Conservation (phyloP, 345 rosid genomes). For the Citrus hindsii region DNA sequence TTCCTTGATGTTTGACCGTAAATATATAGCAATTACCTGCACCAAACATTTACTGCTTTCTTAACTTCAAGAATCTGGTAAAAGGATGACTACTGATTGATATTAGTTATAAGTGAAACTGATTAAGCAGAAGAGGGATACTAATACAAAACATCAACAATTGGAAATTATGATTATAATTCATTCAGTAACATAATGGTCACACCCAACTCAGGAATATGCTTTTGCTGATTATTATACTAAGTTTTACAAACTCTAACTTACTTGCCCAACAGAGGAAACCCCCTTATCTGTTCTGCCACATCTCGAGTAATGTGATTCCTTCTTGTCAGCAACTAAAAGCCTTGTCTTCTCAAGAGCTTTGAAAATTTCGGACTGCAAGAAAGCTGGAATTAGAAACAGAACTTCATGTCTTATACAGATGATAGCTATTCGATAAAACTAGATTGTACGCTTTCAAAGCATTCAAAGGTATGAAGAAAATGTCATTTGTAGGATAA, state of each 20-base stretch:
- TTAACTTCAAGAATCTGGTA: constrained; percentile 7
- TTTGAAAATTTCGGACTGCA: constrained; percentile 86
- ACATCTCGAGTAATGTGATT: constrained; percentile 77
- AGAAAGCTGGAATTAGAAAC: constrained; percentile 13
- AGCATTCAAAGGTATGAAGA: background rate
- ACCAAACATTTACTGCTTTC: constrained; percentile 22
- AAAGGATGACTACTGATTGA: constrained; percentile 2
- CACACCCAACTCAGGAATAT: background rate
- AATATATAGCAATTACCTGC: constrained; percentile 81
- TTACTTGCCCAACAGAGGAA: constrained; percentile 92
- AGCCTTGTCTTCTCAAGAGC: constrained; percentile 84
- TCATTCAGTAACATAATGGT: background rate
- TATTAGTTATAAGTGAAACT: background rate
- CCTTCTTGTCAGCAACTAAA: constrained; percentile 72
- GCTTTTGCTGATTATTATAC: background rate
- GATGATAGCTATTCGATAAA: background rate
- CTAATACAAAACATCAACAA: background rate
- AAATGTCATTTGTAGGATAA: background rate
- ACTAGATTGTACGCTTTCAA: background rate
- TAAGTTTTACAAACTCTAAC: constrained; percentile 16
- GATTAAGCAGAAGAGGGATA: background rate
- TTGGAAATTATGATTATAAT: background rate
- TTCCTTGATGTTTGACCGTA: constrained; percentile 64
- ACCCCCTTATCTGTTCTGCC: constrained; percentile 97
- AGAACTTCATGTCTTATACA: constrained; percentile 6